Base-by-base conservation (phyloP, 1,284 basidiomycete species). In the Sutorius eximius region DNA sequence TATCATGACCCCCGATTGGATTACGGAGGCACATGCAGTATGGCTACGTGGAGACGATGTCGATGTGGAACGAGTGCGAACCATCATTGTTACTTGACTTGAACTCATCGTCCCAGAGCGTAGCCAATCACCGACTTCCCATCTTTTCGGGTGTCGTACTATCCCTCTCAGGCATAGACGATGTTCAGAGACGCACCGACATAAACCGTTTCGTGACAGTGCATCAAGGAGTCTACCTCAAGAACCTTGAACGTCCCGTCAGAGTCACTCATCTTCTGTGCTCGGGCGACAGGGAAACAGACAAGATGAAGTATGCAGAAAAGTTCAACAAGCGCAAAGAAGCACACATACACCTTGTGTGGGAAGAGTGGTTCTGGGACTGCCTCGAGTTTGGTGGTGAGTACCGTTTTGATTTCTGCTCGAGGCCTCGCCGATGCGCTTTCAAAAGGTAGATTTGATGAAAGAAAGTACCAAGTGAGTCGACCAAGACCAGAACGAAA, bases 311-410 rank as follows among this genome's bases (percentile, higher is more conserved):
- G 22, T 86, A 85, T 61, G 82, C 85, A 1, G 77, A 83, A 55
- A 86, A 87, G 67, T 85, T 88, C 64, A 88, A 89, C 63, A 67
- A 75, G 47, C 69, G 73, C 27, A 77, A 83, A 15, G 86, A 89
- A 62, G 85, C 83, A 0, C 75, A 80, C 43, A 87, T 92, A 36
- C 76, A 80, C 47, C 73, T 91, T 3, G 82, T 93, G 2, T 92
- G 90, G 85, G 88, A 90, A 59, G 89, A 91, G 56, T 93, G 90
- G 90, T 87, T 93, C 58, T 89, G 87, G 86, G 91, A 93, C 61
- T 91, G 78, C 33, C 59, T 90, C 10, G 78, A 83, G 45, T 87
- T 82, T 59, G 82, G 83, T 54, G 90, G 87, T 79, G 51, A 47
- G 75, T 10, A 2, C 27, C 32, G 3, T 50, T 22, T 51, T 34